phyloP scores from a whole-genome alignment of 1,284 basidiomycete species.

The Leucoagaricus sp. region DNA sequence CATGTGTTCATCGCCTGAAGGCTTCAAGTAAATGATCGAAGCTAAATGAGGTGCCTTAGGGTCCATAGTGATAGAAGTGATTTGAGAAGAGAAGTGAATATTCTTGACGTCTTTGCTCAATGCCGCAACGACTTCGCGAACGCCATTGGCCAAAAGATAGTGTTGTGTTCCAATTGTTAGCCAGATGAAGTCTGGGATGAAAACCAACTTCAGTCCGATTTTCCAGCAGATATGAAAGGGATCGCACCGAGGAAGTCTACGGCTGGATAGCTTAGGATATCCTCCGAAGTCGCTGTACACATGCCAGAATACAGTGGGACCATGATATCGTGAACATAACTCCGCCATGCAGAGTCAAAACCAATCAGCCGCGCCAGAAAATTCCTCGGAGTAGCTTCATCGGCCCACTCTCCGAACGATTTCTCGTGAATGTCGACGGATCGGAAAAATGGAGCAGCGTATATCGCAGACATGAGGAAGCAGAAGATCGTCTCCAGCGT shows the following conservation, averaged over 20 bases:
- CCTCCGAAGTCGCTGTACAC: slow-evolving; percentile 57
- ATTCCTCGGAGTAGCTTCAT: slow-evolving; percentile 39
- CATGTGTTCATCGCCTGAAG: slow-evolving; percentile 25
- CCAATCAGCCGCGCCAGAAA: slow-evolving; percentile 39
- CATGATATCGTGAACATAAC: slow-evolving; percentile 55
- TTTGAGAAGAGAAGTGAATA: slow-evolving; percentile 55
- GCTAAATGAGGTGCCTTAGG: slow-evolving; percentile 30
- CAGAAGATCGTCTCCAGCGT: slow-evolving; percentile 46
- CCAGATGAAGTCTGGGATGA: slow-evolving; percentile 66
- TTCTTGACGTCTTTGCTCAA: slow-evolving; percentile 44
- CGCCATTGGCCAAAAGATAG: slow-evolving; percentile 57
- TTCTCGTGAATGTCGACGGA: slow-evolving; percentile 29
- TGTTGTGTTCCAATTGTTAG: slow-evolving; percentile 60
- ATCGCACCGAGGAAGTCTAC: slow-evolving; percentile 67
- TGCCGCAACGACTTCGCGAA: slow-evolving; percentile 53
- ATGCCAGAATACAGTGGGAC: slow-evolving; percentile 73
- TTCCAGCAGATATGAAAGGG: slow-evolving; percentile 4
- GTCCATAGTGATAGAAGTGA: slow-evolving; percentile 44
- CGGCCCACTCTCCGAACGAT: slow-evolving; percentile 53
- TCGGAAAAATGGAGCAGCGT: slow-evolving; percentile 51
- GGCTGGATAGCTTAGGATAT: slow-evolving; percentile 54
- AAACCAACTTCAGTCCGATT: too few relatives aligned
- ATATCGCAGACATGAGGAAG: slow-evolving; percentile 54
- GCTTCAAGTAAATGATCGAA: slow-evolving; percentile 38
- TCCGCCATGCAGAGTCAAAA: slow-evolving; percentile 51